Base-by-base conservation (phyloP, 2,329 filamentous ascomycete genomes). In the Colletotrichum sojae region DNA sequence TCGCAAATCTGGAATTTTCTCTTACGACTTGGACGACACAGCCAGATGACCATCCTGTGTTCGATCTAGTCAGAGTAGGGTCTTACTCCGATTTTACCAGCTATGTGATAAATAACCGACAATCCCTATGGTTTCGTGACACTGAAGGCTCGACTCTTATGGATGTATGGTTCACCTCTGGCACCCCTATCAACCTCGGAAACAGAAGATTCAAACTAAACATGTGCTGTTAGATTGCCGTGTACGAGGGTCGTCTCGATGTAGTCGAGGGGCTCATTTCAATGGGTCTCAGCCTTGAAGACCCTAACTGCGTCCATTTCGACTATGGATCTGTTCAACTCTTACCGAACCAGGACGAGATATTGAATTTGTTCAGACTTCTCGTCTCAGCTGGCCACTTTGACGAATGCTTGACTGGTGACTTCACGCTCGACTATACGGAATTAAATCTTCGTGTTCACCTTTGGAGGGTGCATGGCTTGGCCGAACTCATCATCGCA, bases 41-140 rank as follows among this genome's bases (percentile, higher is more conserved):
- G 1, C 18, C 18, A 2, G 1, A 5, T 1, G 8, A 4, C 12
- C 6, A 46, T 3, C n/a, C 18, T 1, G 53, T 56, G 2, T 63
- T 63, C 12, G 0, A 0, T 0, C 22, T 16, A 4, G 9, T 25
- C 1, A 0, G 1, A 2, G 0, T 0, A 0, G 36, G 22, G 2
- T n/a, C n/a, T 0, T 45, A 20, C 45, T 2, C 2, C 4, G 22
- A 16, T 5, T 8, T 43, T n/a, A 1, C 25, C 1, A 1, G 16
- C 5, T 27, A 13, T 1, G 16, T 64, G 2, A 13, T 9, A 2
- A 10, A 25, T 5, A 20, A 18, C 2, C 20, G 43, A 6, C n/a
- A 45, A 8, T 64, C 54, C 5, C 4, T 64, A 0, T 25, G 22
- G 2, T 53, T 52, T 31, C 8, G 55, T 15, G 1, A 45, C 4